phyloP scores from a whole-genome alignment of 73 alveolate species.

The Paramecium octaurelia region DNA sequence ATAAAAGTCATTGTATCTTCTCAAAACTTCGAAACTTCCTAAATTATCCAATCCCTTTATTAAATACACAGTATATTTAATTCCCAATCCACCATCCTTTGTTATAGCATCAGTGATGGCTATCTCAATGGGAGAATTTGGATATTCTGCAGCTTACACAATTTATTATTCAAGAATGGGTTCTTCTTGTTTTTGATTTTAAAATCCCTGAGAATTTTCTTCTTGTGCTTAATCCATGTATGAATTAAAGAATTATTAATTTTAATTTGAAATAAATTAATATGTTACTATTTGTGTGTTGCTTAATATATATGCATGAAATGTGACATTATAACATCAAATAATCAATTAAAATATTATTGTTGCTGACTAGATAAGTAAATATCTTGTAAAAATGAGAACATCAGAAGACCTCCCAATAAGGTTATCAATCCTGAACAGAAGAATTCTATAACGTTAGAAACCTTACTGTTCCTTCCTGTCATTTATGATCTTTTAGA shows the following conservation, averaged over 20 bases:
- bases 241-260: not conserved
- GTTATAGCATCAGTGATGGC: not conserved
- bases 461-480: not conserved
- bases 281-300: not conserved
- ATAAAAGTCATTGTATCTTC: constrained; percentile 91
- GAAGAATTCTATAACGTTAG: not conserved
- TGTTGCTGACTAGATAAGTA: not conserved
- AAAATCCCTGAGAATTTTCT: not conserved
- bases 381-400: not conserved
- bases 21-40: constrained; percentile 60
- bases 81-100: not conserved
- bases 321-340: not conserved
- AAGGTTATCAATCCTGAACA: not conserved
- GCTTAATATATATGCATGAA: not conserved
- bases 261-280: not conserved
- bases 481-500: not conserved
- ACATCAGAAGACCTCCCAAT: not conserved
- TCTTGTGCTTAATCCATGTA: not conserved
- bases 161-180: not conserved
- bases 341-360: not conserved
- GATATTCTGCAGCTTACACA: not conserved
- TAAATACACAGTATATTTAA: not conserved
- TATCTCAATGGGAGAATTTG: not conserved
- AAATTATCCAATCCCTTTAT: not conserved
- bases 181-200: not conserved